These are phyloP conservation scores for Hymenoscyphus salicellus DNA, from an alignment of 2,329 filamentous ascomycete species.

Conservation along the genomic window DNA sequence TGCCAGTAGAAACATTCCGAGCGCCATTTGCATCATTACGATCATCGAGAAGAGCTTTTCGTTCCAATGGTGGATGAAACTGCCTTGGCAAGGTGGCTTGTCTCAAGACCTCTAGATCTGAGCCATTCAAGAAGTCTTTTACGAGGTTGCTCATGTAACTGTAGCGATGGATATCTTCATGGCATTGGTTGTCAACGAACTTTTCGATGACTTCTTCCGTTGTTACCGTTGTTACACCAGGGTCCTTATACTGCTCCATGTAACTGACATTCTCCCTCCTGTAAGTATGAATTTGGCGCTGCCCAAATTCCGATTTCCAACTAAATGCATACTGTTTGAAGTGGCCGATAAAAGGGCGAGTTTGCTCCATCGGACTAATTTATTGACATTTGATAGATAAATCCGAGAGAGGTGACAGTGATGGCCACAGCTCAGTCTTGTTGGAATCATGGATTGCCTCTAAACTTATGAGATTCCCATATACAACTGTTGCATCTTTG, in stretches of 20 bases:
- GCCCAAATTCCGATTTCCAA: slow-evolving; percentile 10
- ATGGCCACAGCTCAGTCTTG: too few species aligned
- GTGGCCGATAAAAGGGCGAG: not conserved
- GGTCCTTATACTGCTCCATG: not conserved
- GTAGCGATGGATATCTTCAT: slow-evolving; percentile 6
- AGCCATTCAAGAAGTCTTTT: not conserved
- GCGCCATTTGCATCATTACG: slow-evolving; percentile 13
- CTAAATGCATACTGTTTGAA: slow-evolving; percentile 12
- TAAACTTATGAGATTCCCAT: not conserved
- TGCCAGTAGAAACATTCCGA: not conserved
- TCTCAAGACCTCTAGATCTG: not conserved
- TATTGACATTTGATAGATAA: too few species aligned
- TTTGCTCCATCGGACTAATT: not conserved
- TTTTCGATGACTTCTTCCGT: not conserved
- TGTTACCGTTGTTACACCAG: not conserved
- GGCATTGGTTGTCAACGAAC: slow-evolving; percentile 8
- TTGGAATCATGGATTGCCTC: too few species aligned
- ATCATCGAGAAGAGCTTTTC: slow-evolving; percentile 12
- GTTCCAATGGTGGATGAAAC: not conserved
- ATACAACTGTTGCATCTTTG: not conserved
- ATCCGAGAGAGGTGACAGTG: too few species aligned
- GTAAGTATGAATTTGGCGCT: slow-evolving; percentile 6
- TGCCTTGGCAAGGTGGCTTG: too few species aligned
- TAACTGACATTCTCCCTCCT: not conserved
- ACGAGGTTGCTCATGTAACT: slow-evolving; percentile 5